Conservation (phyloP, 768 basidiomycete genomes). For the Candolleomyces eurysporus region DNA sequence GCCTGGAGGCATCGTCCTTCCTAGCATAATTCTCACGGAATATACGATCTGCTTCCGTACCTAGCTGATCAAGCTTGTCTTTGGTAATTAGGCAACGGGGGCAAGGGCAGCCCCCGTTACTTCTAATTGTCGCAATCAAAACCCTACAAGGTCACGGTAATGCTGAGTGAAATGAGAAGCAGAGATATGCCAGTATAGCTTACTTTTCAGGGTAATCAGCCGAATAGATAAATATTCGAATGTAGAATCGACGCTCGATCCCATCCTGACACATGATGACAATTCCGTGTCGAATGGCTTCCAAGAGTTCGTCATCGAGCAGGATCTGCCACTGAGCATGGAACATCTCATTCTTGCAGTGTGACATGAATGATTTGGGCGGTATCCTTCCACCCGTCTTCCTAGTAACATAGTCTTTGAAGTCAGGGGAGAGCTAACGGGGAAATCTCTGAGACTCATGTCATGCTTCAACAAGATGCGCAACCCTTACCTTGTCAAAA, state of each 20-base stretch:
- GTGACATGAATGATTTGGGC: conserved; percentile 21
- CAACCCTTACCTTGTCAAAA: conserved; percentile 28
- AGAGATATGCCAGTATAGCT: conserved; percentile 6
- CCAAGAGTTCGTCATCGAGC: conserved; percentile 30
- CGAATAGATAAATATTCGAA: conserved; percentile 34
- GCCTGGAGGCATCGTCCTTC: background rate
- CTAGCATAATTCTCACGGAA: background rate
- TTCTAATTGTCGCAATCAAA: conserved; percentile 25
- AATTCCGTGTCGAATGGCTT: conserved; percentile 33
- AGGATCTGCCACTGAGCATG: conserved; percentile 31
- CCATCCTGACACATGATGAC: conserved; percentile 30
- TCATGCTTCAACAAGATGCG: background rate
- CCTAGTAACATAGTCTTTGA: conserved; percentile 15
- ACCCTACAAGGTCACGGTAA: conserved; percentile 16
- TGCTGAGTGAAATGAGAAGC: background rate
- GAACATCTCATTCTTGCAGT: conserved; percentile 30
- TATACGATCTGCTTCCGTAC: conserved; percentile 19
- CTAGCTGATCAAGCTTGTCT: conserved; percentile 22
- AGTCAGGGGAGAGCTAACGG: conserved; percentile 19
- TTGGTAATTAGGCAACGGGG: conserved; percentile 27
- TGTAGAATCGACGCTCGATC: conserved; percentile 26
- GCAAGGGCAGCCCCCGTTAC: conserved; percentile 33
- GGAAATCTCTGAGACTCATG: background rate
- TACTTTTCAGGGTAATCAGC: conserved; percentile 43
- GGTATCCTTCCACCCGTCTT: conserved; percentile 16